Evolutionary conservation across 2,329 filamentous ascomycete species (phyloP).

Genomic region (Xylariaceae sp.): DNA sequence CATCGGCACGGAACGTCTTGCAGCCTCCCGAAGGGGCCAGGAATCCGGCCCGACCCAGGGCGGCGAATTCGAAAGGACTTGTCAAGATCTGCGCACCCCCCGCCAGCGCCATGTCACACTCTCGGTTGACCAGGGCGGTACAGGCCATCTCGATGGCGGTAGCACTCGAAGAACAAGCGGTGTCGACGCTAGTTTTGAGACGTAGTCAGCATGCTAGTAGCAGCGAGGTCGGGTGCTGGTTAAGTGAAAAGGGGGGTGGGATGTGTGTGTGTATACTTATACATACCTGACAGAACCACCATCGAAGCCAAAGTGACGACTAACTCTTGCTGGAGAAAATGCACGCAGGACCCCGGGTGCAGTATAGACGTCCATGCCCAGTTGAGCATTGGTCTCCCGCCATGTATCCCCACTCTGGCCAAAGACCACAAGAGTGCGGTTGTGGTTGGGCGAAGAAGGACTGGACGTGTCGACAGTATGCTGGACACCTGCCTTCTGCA

Average conservation of each 20-base stretch:
- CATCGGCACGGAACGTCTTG: conserved; percentile 33
- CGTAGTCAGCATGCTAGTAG: neutral
- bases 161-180: conserved; percentile 32
- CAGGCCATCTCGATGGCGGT: conserved; percentile 34
- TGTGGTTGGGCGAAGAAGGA: conserved; percentile 3
- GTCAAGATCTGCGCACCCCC: conserved; percentile 15
- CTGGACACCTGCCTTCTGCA: conserved; percentile 24
- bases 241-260: too few species aligned
- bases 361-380: conserved; percentile 13
- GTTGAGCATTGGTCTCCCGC: conserved; percentile 27
- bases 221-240: too few species aligned
- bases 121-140: conserved; percentile 21
- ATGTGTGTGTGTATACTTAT: too few species aligned
- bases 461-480: too few species aligned
- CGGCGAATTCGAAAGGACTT: conserved; percentile 14
- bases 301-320: conserved; percentile 29
- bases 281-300: conserved; percentile 23
- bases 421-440: conserved; percentile 17
- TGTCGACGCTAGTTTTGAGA: conserved; percentile 19
- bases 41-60: conserved; percentile 18
- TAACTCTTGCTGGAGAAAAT: conserved; percentile 23
- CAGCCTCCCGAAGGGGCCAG: conserved; percentile 20
- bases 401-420: conserved; percentile 33
- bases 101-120: conserved; percentile 22
- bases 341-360: conserved; percentile 12